phyloP scores from a whole-genome alignment of 108 stramenopile genomes.

The Fragilariopsis cylindrus region DNA sequence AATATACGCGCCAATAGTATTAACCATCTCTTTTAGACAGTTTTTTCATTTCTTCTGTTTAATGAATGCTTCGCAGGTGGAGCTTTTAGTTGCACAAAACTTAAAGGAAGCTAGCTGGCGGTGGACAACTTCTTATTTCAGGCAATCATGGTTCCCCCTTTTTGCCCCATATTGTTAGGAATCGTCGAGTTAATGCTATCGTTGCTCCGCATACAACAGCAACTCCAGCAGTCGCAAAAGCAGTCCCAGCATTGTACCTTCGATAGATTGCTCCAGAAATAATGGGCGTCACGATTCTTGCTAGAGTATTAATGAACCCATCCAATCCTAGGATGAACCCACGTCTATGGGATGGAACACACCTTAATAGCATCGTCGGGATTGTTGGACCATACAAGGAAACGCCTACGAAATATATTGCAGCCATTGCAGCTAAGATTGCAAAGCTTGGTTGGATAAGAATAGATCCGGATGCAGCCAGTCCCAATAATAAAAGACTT shows the following conservation, averaged over 20 bases:
- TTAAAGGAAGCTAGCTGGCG: too few relatives aligned
- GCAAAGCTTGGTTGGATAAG: slow-evolving; percentile 18
- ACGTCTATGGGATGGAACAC: slow-evolving; percentile 65
- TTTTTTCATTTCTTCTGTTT: too few relatives aligned
- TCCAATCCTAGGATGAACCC: slow-evolving; percentile 79
- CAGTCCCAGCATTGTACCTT: slow-evolving; percentile 51
- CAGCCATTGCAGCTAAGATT: slow-evolving; percentile 48
- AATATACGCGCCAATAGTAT: too few relatives aligned
- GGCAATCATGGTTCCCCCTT: background rate
- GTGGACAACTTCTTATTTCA: too few relatives aligned
- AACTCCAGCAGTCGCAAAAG: slow-evolving; percentile 59
- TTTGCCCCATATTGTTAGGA: background rate
- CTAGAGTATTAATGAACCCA: slow-evolving; percentile 70
- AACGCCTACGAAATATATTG: slow-evolving; percentile 70
- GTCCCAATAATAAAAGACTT: slow-evolving; percentile 53
- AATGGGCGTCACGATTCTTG: slow-evolving; percentile 59
- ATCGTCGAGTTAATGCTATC: slow-evolving; percentile 61
- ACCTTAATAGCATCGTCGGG: slow-evolving; percentile 76
- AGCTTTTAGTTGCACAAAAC: too few relatives aligned
- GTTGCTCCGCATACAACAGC: slow-evolving; percentile 39
- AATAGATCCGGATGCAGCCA: slow-evolving; percentile 38
- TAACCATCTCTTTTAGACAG: too few relatives aligned
- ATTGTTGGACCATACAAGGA: slow-evolving; percentile 80
- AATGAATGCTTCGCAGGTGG: too few relatives aligned
- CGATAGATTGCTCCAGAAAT: slow-evolving; percentile 66